Conservation (phyloP, 2,329 filamentous ascomycete genomes). For the Eutypella sp. region DNA sequence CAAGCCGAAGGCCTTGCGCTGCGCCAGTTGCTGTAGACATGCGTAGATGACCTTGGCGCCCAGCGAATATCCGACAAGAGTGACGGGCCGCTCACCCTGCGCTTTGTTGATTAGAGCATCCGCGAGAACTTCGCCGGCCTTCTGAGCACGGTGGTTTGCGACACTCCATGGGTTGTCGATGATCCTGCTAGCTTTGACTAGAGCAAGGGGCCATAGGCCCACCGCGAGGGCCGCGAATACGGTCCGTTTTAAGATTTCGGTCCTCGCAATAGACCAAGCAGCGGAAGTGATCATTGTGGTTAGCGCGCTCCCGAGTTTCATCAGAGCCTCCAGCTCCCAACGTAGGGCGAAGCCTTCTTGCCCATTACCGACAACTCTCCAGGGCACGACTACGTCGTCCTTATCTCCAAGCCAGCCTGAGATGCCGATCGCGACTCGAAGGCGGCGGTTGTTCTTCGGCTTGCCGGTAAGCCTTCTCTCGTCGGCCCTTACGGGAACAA, state of each 20-base stretch:
- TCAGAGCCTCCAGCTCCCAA: constrained; percentile 75
- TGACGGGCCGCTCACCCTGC: constrained; percentile 78
- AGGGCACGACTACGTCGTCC: constrained; percentile 68
- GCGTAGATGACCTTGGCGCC: constrained; percentile 78
- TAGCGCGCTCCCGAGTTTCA: constrained; percentile 74
- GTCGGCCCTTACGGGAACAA: constrained; percentile 65
- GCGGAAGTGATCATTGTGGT: constrained; percentile 72
- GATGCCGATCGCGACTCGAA: constrained; percentile 77
- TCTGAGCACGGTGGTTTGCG: constrained; percentile 73
- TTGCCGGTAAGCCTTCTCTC: constrained; percentile 41
- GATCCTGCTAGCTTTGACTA: constrained; percentile 65
- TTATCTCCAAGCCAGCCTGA: constrained; percentile 76
- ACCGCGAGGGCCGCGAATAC: constrained; percentile 54
- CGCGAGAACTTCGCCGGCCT: constrained; percentile 65
- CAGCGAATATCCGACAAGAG: constrained; percentile 74
- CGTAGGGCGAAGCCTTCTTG: constrained; percentile 78
- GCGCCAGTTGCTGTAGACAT: constrained; percentile 71
- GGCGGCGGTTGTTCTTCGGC: constrained; percentile 51
- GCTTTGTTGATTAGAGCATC: constrained; percentile 79
- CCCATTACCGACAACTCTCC: constrained; percentile 64
- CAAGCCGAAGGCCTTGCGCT: constrained; percentile 75
- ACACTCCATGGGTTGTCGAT: constrained; percentile 80
- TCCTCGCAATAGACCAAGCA: constrained; percentile 71
- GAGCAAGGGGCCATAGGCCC: constrained; percentile 56
- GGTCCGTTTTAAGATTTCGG: constrained; percentile 44